These are phyloP conservation scores for Psilocybe azurescens DNA, from an alignment of 768 basidiomycete species.

Conservation along the genomic window DNA sequence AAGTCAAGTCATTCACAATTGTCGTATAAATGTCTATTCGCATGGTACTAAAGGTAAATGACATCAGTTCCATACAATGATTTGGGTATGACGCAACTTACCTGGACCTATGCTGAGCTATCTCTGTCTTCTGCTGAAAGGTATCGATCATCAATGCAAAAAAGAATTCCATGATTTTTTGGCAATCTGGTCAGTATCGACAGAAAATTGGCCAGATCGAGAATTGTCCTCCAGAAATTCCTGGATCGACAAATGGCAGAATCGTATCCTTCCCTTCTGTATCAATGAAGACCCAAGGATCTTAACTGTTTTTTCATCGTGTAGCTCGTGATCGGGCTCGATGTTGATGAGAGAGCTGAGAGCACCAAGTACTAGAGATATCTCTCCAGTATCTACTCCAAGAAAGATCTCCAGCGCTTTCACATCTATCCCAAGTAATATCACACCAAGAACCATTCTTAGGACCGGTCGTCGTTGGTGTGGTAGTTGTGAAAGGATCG, in stretches of 20 bases:
- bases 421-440: not conserved
- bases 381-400: not conserved
- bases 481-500: not conserved
- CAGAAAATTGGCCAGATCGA: not conserved
- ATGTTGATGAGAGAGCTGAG: not conserved
- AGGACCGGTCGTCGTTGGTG: not conserved
- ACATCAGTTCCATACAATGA: too few species aligned
- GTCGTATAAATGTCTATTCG: too few species aligned
- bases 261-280: not conserved
- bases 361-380: not conserved
- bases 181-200: not conserved
- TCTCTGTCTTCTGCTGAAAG: not conserved
- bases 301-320: not conserved
- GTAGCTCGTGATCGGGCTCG: not conserved
- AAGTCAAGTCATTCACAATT: too few species aligned
- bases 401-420: not conserved
- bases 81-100: not conserved
- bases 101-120: not conserved
- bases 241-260: not conserved
- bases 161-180: not conserved
- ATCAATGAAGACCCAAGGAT: not conserved
- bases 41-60: too few species aligned
- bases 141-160: not conserved
- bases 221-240: slow-evolving; percentile 1
- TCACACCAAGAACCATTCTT: not conserved